phyloP scores from a whole-genome alignment of 2,329 filamentous ascomycete genomes.

The Alternaria burnsii region DNA sequence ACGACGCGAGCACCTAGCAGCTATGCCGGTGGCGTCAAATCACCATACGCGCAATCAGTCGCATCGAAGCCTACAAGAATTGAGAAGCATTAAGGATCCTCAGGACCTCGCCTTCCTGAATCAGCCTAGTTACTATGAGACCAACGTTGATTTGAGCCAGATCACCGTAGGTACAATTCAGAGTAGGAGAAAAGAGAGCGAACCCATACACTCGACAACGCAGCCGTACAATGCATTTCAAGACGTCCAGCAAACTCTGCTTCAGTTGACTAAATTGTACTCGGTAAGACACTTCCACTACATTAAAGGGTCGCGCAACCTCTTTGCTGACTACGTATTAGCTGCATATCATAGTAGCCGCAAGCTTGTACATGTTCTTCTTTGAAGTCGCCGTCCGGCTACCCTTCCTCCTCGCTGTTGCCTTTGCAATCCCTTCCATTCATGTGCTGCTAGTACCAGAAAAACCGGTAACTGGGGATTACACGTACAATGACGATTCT shows the following conservation, averaged over 20 bases:
- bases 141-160: neutral
- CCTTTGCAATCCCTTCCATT: neutral
- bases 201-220: neutral
- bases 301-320: neutral
- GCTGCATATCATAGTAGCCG: neutral
- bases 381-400: neutral
- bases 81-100: neutral
- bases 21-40: neutral
- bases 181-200: neutral
- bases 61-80: neutral
- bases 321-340: neutral
- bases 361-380: neutral
- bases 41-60: neutral
- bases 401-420: neutral
- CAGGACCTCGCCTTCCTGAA: neutral
- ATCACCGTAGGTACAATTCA: too few relatives aligned
- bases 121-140: neutral
- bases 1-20: neutral
- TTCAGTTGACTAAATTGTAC: neutral
- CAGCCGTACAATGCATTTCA: neutral
- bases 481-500: neutral
- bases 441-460: neutral
- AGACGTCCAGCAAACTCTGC: neutral
- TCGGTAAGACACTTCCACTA: neutral
- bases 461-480: neutral